Percentiles rank a stretch among this genome's conserved stretches.
These are phyloP conservation scores for Zea mays DNA, from an alignment of 176 grass and related monocot genomes.

Conservation along the genomic window Zm-B73-REFERENCE-NAM-5.0 NC_050104.1:128576501-128577000, in stretches of 20 bases:
- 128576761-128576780: conserved; percentile 79
- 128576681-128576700: not conserved
- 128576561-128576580: not conserved
- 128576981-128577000: too few relatives aligned
- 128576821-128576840: not conserved
- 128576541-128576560: not conserved
- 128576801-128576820: not conserved
- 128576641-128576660: conserved; percentile 90
- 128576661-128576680: not conserved
- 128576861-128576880: not conserved
- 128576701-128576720: conserved; percentile 7
- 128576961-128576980: not conserved
- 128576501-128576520: not conserved
- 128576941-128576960: not conserved
- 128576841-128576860: too few relatives aligned
- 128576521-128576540: not conserved
- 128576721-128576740: not conserved
- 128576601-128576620: conserved; percentile 50
- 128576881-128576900: too few relatives aligned
- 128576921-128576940: too few relatives aligned
- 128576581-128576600: not conserved
- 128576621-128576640: conserved; percentile 85
- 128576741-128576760: conserved; percentile 95
- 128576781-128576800: not conserved
- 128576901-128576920: too few relatives aligned